A percentile compares a stretch with the other conserved stretches of the same genome.
Evolutionary conservation across 202 grass and related monocot species (phyloP).

Genomic region (Eragrostis tef): DNA sequence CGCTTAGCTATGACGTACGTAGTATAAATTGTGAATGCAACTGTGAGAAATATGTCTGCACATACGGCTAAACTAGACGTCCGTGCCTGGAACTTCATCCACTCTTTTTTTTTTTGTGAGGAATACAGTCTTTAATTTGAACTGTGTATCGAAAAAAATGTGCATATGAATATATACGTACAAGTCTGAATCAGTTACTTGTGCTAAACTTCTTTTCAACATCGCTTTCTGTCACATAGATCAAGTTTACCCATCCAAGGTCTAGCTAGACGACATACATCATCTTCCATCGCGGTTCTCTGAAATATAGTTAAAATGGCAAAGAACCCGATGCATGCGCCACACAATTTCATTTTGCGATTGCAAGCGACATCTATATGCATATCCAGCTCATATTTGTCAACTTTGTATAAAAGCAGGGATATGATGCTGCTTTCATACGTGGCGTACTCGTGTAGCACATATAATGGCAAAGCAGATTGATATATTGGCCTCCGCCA

Average conservation of each 20-base stretch:
- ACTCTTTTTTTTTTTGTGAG: background rate
- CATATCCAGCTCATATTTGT: background rate
- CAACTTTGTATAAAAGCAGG: constrained; percentile 24
- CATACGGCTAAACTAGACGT: background rate
- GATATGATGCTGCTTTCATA: background rate
- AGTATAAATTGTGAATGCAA: background rate
- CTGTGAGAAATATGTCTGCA: background rate
- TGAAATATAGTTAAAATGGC: background rate
- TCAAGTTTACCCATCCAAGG: background rate
- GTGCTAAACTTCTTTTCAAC: background rate
- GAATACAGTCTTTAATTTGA: background rate
- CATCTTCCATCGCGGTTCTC: too few species aligned
- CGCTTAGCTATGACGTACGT: background rate
- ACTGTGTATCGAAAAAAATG: background rate
- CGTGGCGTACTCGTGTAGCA: background rate
- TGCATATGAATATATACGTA: background rate
- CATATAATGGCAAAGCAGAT: background rate
- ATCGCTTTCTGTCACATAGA: background rate
- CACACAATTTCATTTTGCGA: background rate
- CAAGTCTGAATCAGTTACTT: background rate
- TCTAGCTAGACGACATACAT: background rate
- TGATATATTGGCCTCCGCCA: background rate
- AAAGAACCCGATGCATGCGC: background rate
- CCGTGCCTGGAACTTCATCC: background rate
- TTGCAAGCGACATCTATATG: background rate